Evolutionary conservation across 202 grass and related monocot species (phyloP).

Genomic region (Digitaria exilis): DNA sequence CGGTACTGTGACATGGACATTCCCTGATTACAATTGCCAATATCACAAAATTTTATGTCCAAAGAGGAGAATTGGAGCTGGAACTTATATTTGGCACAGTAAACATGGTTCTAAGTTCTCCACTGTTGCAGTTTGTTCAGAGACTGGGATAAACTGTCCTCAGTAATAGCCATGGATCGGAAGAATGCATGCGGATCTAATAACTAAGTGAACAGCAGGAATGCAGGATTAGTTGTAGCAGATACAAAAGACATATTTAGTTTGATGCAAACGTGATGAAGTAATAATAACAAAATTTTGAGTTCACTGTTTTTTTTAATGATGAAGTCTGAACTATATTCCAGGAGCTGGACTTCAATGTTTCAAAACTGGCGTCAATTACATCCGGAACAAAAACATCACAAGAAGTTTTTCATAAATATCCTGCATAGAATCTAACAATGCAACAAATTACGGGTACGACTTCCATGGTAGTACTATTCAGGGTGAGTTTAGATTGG

Average conservation of each 20-base stretch:
- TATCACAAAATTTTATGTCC: not conserved
- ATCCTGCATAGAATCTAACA: too few species aligned
- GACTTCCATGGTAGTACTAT: not conserved
- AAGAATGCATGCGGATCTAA: not conserved
- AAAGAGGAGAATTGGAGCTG: not conserved
- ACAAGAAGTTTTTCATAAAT: too few species aligned
- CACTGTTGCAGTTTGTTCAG: not conserved
- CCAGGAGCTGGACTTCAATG: not conserved
- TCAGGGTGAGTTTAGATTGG: too few species aligned
- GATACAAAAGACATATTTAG: not conserved
- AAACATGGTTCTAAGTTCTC: not conserved
- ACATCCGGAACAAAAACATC: not conserved
- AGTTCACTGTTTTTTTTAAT: not conserved
- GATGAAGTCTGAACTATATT: not conserved
- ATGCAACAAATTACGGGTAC: not conserved
- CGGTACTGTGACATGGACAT: not conserved
- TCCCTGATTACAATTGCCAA: not conserved
- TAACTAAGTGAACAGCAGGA: not conserved
- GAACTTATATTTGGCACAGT: not conserved
- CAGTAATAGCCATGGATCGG: not conserved
- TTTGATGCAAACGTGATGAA: slow-evolving; percentile 11
- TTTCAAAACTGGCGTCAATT: not conserved
- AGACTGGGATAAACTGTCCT: not conserved
- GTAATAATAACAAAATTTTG: not conserved
- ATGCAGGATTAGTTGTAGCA: not conserved